phyloP scores from a whole-genome alignment of 352 stramenopile species.

The Phytophthora agathidicida region DNA sequence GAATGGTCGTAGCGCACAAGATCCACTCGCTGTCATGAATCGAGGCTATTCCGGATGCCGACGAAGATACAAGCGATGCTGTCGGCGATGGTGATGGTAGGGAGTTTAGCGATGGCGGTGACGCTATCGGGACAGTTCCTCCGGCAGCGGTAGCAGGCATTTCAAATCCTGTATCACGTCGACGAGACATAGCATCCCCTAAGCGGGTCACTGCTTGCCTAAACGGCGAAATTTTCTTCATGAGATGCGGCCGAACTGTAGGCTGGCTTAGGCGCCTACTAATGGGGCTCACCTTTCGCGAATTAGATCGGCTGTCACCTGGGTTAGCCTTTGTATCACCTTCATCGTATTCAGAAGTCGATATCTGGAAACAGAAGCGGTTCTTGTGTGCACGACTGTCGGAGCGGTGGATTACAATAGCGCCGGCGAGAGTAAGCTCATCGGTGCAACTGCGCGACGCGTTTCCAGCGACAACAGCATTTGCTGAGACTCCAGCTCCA shows the following conservation, averaged over 20 bases:
- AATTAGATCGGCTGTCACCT: constrained; percentile 2
- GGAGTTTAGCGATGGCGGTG: constrained; percentile 9
- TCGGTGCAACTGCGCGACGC: constrained; percentile 52
- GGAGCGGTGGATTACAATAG: constrained; percentile 81
- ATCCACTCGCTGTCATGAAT: constrained; percentile 66
- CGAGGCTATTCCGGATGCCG: constrained; percentile 6
- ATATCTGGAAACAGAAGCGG: constrained; percentile 84
- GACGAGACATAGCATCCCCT: constrained; percentile 43
- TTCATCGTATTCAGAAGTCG: constrained; percentile 56
- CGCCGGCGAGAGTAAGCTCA: constrained; percentile 71
- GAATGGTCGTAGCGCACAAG: constrained; percentile 62
- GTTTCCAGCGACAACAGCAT: not conserved
- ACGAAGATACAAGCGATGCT: constrained; percentile 20
- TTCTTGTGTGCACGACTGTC: constrained; percentile 75
- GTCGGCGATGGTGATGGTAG: constrained; percentile 19
- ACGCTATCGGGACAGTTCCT: constrained; percentile 1
- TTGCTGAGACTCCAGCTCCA: not conserved
- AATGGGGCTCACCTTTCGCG: constrained; percentile 29
- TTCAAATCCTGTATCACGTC: constrained; percentile 26
- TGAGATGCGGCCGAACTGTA: constrained; percentile 28
- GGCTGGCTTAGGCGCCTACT: constrained; percentile 22
- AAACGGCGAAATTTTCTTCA: constrained; percentile 65
- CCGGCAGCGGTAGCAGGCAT: not conserved
- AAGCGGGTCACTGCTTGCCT: constrained; percentile 68
- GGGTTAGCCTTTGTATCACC: constrained; percentile 15